Base-by-base conservation (phyloP, 225 moss, liverwort and hornwort genomes). In the Bryoerythrophyllum caledonicum region DNA sequence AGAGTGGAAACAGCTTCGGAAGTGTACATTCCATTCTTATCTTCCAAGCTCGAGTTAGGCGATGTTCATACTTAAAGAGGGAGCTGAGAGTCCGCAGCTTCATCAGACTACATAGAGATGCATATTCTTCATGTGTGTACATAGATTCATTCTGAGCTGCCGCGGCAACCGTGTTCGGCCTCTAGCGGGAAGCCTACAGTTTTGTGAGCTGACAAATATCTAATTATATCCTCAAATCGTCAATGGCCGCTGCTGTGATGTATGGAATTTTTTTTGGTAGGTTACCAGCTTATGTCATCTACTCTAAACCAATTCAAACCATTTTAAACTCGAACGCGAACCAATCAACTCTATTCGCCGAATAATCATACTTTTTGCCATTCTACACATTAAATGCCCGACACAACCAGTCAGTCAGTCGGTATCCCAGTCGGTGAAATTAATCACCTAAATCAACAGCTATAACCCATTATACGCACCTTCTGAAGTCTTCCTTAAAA, bases 11-110 rank as follows among this genome's bases (percentile, higher is more conserved):
- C 6, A 37, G 71, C 71, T 71, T 54, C 7, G 48, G 71, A 74
- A 62, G 71, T 82, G 79, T 71, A 71, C 44, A 79, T 79, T 71
- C 56, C 38, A 20, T 67, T 67, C 32, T 71, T 24, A 62, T 72
- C 75, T 79, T 67, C 61, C 27, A 56, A 37, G 57, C 62, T 61
- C 24, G 67, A 83, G 14, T 49, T 61, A 56, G 67, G 54, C 67
- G 53, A 65, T 79, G 75, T 79, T 79, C 21, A 56, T 75, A 62
- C 13, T 49, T 19, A 24, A 46, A 66, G 23, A 58, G 7, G 48
- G 61, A 72, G 79, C 60, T 67, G 75, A 23, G n/a, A 30, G 58
- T 28, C 37, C n/a, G 5, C 28, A 63, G 63, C 68, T 48, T 20
- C 58, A 9, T 68, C 61, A 63, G 25, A 67, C 46, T 40, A 7